Evolutionary conservation across 2,329 filamentous ascomycete genomes (phyloP).

Genomic region (Neofusicoccum sp.): DNA sequence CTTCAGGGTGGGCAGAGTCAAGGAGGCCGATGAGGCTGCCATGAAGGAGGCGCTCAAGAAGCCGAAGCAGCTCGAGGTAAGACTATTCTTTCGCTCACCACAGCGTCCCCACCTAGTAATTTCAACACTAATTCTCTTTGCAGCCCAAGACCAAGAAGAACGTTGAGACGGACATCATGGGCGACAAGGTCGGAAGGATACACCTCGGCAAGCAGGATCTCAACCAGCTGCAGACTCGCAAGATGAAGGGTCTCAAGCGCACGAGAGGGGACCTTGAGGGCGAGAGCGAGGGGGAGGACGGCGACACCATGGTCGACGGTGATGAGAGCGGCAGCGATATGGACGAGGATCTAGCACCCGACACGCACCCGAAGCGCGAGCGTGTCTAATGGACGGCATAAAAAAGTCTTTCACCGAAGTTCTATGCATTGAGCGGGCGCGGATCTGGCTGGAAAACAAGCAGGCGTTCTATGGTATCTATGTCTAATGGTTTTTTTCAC

Average conservation of each 20-base stretch:
- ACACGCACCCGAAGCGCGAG: slow-evolving; percentile 14
- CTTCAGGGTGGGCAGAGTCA: slow-evolving; percentile 77
- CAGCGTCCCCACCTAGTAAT: too few species aligned
- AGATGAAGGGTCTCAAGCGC: slow-evolving; percentile 98
- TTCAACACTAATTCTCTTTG: slow-evolving; percentile 25
- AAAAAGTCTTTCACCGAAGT: slow-evolving; percentile 12
- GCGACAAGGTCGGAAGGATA: slow-evolving; percentile 93
- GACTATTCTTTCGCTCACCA: not conserved
- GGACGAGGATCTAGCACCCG: slow-evolving; percentile 21
- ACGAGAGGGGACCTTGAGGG: slow-evolving; percentile 62
- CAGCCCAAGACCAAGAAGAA: slow-evolving; percentile 84
- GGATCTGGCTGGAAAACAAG: slow-evolving; percentile 16
- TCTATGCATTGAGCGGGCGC: slow-evolving; percentile 18
- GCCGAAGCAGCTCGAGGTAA: slow-evolving; percentile 68
- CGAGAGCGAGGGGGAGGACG: slow-evolving; percentile 42
- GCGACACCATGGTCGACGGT: slow-evolving; percentile 27
- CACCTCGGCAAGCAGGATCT: slow-evolving; percentile 91
- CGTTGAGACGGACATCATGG: slow-evolving; percentile 83
- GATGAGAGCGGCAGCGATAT: slow-evolving; percentile 35
- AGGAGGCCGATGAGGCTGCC: slow-evolving; percentile 73
- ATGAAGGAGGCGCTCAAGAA: slow-evolving; percentile 90
- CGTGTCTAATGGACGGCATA: slow-evolving; percentile 8
- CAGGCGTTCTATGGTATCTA: slow-evolving; percentile 19
- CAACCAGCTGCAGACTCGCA: slow-evolving; percentile 82
- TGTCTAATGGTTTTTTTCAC: not conserved